phyloP scores from a whole-genome alignment of 805 yeast genomes.

The Metschnikowia peoriensis region DNA sequence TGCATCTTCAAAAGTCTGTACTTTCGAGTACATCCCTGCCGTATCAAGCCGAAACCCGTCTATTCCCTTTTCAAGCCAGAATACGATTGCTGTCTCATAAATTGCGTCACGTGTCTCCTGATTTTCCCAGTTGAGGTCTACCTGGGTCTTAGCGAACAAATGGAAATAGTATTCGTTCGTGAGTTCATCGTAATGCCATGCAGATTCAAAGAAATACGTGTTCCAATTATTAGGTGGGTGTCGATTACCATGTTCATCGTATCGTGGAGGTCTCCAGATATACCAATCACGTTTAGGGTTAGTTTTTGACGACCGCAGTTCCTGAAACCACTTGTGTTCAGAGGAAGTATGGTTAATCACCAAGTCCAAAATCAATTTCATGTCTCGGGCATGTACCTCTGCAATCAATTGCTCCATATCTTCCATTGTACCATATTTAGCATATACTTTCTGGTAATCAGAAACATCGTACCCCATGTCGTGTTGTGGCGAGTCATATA shows the following conservation, averaged over 20 bases:
- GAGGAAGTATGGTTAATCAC: constrained; percentile 57
- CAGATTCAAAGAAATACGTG: constrained; percentile 49
- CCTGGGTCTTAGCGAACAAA: constrained; percentile 51
- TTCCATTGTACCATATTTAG: constrained; percentile 50
- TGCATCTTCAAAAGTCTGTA: constrained; percentile 43
- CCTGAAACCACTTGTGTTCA: constrained; percentile 55
- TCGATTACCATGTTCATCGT: constrained; percentile 44
- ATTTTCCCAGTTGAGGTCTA: constrained; percentile 61
- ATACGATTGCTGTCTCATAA: constrained; percentile 45
- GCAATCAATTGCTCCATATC: constrained; percentile 48
- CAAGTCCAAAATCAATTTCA: constrained; percentile 50
- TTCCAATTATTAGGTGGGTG: constrained; percentile 56
- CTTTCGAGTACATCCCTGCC: constrained; percentile 50
- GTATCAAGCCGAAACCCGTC: constrained; percentile 59
- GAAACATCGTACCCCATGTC: constrained; percentile 63
- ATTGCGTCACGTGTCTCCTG: constrained; percentile 32
- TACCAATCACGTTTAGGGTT: constrained; percentile 60
- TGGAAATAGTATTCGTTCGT: constrained; percentile 54
- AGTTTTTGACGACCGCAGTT: constrained; percentile 46
- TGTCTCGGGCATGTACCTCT: constrained; percentile 46
- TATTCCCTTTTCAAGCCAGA: constrained; percentile 53
- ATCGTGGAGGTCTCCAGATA: constrained; percentile 50
- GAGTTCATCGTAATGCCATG: constrained; percentile 52
- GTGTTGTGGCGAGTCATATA: constrained; percentile 54
- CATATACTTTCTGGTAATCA: constrained; percentile 48